Conservation (phyloP, 1,284 basidiomycete species). For the Trichosporon sp. region DNA sequence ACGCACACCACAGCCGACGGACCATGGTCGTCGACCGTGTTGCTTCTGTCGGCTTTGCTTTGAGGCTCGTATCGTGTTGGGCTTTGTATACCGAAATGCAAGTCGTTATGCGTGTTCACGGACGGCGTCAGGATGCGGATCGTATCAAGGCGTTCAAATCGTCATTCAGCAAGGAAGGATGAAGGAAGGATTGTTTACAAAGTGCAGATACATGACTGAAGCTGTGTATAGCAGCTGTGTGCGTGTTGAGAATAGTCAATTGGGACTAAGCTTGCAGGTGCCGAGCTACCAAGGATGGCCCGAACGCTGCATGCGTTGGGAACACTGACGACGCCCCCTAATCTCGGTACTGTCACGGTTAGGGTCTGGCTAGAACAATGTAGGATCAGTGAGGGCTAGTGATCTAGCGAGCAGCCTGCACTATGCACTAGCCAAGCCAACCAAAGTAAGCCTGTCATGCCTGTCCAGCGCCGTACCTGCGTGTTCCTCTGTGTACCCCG, state of each 20-base stretch:
- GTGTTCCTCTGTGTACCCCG: background rate
- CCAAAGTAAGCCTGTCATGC: background rate
- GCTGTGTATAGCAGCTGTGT: background rate
- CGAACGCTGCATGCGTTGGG: background rate
- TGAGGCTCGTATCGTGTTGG: background rate
- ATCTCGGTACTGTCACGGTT: background rate
- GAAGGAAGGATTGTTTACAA: background rate
- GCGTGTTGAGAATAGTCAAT: conserved; percentile 1
- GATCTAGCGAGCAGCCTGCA: no score
- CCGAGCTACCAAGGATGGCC: background rate
- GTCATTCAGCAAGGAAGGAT: background rate
- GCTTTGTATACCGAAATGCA: background rate
- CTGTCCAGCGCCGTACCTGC: background rate
- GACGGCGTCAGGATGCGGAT: no score
- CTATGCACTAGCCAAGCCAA: background rate
- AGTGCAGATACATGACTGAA: background rate
- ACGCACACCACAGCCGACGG: conserved; percentile 14
- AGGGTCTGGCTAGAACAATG: background rate
- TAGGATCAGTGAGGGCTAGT: background rate
- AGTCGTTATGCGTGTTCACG: no score
- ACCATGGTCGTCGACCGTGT: background rate
- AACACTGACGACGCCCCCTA: background rate
- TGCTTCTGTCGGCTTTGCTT: background rate
- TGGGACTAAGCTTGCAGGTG: background rate
- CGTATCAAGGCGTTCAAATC: background rate